phyloP scores from a whole-genome alignment of 1,284 basidiomycete genomes.

The Melampsora larici-populina region DNA sequence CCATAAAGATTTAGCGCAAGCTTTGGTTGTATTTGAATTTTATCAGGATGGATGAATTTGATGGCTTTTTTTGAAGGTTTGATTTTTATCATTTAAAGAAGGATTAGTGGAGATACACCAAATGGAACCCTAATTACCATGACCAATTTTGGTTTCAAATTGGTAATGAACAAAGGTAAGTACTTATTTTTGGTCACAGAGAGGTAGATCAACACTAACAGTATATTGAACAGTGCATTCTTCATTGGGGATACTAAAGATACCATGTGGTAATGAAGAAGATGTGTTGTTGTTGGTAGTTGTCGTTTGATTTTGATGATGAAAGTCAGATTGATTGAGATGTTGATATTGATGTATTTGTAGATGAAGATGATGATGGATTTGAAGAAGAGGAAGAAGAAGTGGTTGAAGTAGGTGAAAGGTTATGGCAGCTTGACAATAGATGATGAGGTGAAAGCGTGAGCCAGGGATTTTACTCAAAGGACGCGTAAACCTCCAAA shows the following conservation, averaged over 20 bases:
- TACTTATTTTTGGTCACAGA: not conserved
- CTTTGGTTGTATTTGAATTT: constrained; percentile 72
- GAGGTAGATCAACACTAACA: constrained; percentile 9
- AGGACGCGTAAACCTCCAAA: too few relatives aligned
- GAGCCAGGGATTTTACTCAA: too few relatives aligned
- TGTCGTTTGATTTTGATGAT: not conserved
- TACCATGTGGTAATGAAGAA: too few relatives aligned
- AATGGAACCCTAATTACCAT: constrained; percentile 20
- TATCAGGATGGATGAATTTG: constrained; percentile 76
- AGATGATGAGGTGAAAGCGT: too few relatives aligned
- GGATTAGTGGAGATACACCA: not conserved
- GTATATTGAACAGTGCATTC: constrained; percentile 25
- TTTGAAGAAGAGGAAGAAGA: not conserved
- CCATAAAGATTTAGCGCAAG: constrained; percentile 69
- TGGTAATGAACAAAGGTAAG: not conserved
- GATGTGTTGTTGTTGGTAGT: not conserved
- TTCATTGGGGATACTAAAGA: constrained; percentile 32
- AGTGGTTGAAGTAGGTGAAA: not conserved
- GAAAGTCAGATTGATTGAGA: not conserved
- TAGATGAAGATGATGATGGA: not conserved
- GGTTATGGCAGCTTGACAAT: too few relatives aligned
- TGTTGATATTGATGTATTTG: not conserved
- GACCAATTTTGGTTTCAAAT: too few relatives aligned
- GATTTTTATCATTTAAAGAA: too few relatives aligned
- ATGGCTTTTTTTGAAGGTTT: constrained; percentile 69